These are phyloP conservation scores for Allium cepa DNA, from an alignment of 106 monocot genomes.

Conservation along the genomic window DNA sequence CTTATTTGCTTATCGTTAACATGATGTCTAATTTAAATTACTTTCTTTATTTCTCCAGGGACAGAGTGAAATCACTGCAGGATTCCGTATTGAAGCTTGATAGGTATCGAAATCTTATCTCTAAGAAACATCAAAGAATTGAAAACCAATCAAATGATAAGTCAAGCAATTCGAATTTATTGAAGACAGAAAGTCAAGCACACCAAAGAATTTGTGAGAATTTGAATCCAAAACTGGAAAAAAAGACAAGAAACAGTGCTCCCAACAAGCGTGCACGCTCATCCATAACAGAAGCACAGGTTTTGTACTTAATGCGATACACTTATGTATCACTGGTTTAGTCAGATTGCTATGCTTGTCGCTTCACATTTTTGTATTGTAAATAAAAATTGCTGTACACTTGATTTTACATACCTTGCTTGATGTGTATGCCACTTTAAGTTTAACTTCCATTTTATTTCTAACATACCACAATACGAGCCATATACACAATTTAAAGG, in stretches of 20 bases:
- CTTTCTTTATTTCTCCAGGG: slow-evolving; percentile 36
- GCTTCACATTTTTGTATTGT: not conserved
- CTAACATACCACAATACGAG: no score
- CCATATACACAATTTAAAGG: no score
- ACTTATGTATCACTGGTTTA: no score
- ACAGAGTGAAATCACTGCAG: slow-evolving; percentile 50
- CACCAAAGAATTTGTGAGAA: slow-evolving; percentile 43
- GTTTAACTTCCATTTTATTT: no score
- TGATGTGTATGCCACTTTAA: no score
- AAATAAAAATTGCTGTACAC: no score
- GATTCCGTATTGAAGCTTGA: slow-evolving; percentile 62
- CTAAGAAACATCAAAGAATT: slow-evolving; percentile 54
- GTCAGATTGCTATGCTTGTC: not conserved
- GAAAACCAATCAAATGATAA: slow-evolving; percentile 49
- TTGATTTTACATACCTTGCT: no score
- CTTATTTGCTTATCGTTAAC: no score
- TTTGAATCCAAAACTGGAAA: slow-evolving; percentile 45
- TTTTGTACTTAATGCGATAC: slow-evolving; percentile 36
- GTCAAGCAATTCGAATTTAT: slow-evolving; percentile 27
- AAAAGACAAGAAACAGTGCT: slow-evolving; percentile 51
- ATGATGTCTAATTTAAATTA: no score
- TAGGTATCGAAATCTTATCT: slow-evolving; percentile 45
- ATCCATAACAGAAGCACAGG: slow-evolving; percentile 74
- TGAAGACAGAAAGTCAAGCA: slow-evolving; percentile 45
- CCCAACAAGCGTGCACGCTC: slow-evolving; percentile 80